A percentile compares a stretch with the other conserved stretches of the same genome.
Evolutionary conservation across 2,329 filamentous ascomycete genomes (phyloP).

Genomic region (Stagonosporopsis cucurbitacearum): DNA sequence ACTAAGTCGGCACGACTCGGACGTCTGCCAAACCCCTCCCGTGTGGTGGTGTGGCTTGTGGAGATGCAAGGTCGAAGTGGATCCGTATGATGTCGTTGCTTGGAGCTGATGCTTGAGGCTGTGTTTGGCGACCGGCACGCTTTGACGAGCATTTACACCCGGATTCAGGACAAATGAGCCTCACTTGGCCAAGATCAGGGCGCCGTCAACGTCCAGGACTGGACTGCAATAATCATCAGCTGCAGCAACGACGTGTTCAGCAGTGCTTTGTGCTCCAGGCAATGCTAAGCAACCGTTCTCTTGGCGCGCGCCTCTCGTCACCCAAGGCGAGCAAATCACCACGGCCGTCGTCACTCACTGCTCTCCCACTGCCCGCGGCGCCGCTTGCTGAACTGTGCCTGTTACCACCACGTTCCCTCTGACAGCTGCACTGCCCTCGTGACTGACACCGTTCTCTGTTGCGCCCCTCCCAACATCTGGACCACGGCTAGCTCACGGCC

Average conservation of each 20-base stretch:
- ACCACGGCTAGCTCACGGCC: conserved; percentile 21
- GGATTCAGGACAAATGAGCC: conserved; percentile 4
- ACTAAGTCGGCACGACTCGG: conserved; percentile 8
- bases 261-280: conserved; percentile 13
- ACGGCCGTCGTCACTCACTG: conserved; percentile 8
- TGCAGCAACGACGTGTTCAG: conserved; percentile 16
- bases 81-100: conserved; percentile 18
- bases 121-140: background rate
- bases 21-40: conserved; percentile 6
- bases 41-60: conserved; percentile 9
- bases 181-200: background rate
- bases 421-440: conserved; percentile 17
- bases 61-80: conserved; percentile 14
- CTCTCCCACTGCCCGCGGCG: background rate
- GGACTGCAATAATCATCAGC: conserved; percentile 6
- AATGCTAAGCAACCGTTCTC: conserved; percentile 15
- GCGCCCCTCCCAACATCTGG: conserved; percentile 12
- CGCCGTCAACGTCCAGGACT: background rate
- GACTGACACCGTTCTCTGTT: conserved; percentile 13
- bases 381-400: conserved; percentile 17
- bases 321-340: conserved; percentile 12
- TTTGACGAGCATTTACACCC: background rate
- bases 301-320: conserved; percentile 14
- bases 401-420: conserved; percentile 4
- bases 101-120: conserved; percentile 5